A percentile compares a stretch with the other conserved stretches of the same genome.
Evolutionary conservation across 768 basidiomycete genomes (phyloP).

Genomic region (Agaricus sinodeliciosus): DNA sequence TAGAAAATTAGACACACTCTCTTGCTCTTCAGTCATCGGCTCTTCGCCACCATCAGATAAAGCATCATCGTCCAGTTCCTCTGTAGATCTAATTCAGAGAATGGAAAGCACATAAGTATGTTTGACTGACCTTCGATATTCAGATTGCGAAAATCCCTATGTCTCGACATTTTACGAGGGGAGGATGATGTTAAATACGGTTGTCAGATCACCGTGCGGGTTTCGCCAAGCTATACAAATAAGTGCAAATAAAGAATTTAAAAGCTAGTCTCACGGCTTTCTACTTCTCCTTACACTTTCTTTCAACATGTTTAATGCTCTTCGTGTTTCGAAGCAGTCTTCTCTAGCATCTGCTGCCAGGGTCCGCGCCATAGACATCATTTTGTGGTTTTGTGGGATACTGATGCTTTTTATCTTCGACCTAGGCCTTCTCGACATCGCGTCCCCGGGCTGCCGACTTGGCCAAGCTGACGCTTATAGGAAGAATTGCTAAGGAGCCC

Average conservation of each 20-base stretch:
- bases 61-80: conserved; percentile 80
- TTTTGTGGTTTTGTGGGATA: not conserved
- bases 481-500: conserved; percentile 65
- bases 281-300: not conserved
- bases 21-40: conserved; percentile 76
- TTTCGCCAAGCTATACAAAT: conserved; percentile 10
- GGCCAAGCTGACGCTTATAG: conserved; percentile 73
- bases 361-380: not conserved
- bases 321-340: conserved; percentile 25
- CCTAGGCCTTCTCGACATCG: conserved; percentile 61
- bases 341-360: not conserved
- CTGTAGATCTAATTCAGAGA: conserved; percentile 31
- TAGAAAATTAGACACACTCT: conserved; percentile 39
- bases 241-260: conserved; percentile 11
- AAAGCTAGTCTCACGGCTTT: not conserved
- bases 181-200: not conserved
- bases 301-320: conserved; percentile 41
- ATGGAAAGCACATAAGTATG: conserved; percentile 1
- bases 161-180: conserved; percentile 74
- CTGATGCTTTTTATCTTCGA: not conserved
- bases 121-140: conserved; percentile 59
- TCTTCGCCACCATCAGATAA: conserved; percentile 75
- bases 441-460: conserved; percentile 51
- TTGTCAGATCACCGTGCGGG: not conserved
- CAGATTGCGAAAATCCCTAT: conserved; percentile 83